Percentiles rank a stretch among this genome's conserved stretches.
Conservation (phyloP, 140 eudicot genomes). For the Bidens hawaiensis region DNA sequence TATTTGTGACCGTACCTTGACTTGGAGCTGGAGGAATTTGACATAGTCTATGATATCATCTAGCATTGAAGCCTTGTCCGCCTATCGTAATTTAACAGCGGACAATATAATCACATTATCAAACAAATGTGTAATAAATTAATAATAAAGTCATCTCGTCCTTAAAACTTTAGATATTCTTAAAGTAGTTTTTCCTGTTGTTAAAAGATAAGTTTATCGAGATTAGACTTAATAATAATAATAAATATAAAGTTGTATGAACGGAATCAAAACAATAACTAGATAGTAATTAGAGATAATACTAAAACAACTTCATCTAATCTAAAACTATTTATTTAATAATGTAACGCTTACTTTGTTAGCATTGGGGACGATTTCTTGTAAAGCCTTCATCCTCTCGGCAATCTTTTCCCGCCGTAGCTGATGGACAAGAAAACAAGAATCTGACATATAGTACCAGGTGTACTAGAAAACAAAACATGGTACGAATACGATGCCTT, state of each 20-base stretch:
- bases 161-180: too few species aligned
- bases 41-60: slow-evolving; percentile 99
- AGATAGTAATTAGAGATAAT: slow-evolving; percentile 16
- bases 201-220: too few species aligned
- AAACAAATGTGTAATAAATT: too few species aligned
- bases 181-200: too few species aligned
- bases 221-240: not conserved
- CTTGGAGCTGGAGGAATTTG: slow-evolving; percentile 95
- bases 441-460: slow-evolving; percentile 1
- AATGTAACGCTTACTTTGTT: slow-evolving; percentile 66
- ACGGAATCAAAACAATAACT: not conserved
- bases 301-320: slow-evolving; percentile 22
- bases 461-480: slow-evolving; percentile 5
- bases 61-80: slow-evolving; percentile 98
- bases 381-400: slow-evolving; percentile 89
- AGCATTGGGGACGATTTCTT: slow-evolving; percentile 91
- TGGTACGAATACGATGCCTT: too few species aligned
- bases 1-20: slow-evolving; percentile 72
- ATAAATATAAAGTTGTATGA: not conserved
- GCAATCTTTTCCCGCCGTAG: slow-evolving; percentile 95
- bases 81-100: slow-evolving; percentile 76
- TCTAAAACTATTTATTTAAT: slow-evolving; percentile 4
- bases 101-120: too few species aligned
- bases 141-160: too few species aligned
- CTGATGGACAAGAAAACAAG: slow-evolving; percentile 27